Base-by-base conservation (phyloP, 345 rosid species). In the Punica granatum region DNA sequence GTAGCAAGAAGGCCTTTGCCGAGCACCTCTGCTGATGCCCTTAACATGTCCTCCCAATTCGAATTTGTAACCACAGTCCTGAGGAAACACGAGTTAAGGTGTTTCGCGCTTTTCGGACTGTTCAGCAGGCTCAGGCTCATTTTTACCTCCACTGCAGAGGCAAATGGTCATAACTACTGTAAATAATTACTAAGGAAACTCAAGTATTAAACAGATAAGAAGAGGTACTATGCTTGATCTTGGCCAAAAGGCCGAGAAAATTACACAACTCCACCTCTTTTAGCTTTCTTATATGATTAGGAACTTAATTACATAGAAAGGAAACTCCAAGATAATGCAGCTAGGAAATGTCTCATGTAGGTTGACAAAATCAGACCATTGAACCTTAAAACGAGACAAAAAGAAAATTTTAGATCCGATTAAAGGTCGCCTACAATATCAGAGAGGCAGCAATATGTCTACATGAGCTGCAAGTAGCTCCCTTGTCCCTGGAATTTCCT, bases 11-110 rank as follows among this genome's bases (percentile, higher is more conserved):
- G 75, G 13, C 92, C 96, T 44, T 88, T 87, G 63, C 92, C 96
- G 51, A 88, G 77, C 69, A 92, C 92, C 84, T 92, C 92, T 23
- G 98, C 96, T 49, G 96, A 90, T 36, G 98, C 96, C 75, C 91
- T 82, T 75, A 88, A 74, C 76, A 92, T 73, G 71, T 88, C 96
- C 73, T 86, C 96, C 64, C 85, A n/a, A 71, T 69, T 86, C 90
- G 51, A 90, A 90, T 36, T 77, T 87, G 72, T 83, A 86, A 66
- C 73, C 84, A 73, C 86, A 84, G 37, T 90, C 95, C 71, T 86
- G 84, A 48, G 86, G 90, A 76, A 90, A 88, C 71, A 86, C 90
- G 73, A 90, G 76, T 77, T 73, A 81, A 72, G 74, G 78, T 34
- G 74, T 73, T 73, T 79, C 82, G 31, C 73, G 87, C 51, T 84